A percentile compares a stretch with the other conserved stretches of the same genome.
Evolutionary conservation across 495 filamentous ascomycete species (phyloP).

Genomic region (Aspergillus nanangensis): DNA sequence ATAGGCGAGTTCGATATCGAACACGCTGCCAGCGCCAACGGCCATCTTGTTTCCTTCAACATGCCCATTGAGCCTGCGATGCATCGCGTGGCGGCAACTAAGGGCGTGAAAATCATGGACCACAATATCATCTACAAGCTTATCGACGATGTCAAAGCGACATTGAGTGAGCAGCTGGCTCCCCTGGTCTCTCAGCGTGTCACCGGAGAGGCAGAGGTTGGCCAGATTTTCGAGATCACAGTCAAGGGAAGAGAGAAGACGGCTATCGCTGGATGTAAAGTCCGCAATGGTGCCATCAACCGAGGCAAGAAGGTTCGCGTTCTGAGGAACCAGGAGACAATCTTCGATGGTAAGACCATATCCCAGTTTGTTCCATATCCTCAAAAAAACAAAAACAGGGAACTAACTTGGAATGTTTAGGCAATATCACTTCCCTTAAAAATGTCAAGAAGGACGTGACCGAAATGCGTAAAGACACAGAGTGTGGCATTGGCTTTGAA

Average conservation of each 20-base stretch:
- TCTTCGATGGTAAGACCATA: slow-evolving; percentile 73
- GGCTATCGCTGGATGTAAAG: slow-evolving; percentile 80
- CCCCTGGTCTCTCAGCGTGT: slow-evolving; percentile 62
- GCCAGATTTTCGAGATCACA: slow-evolving; percentile 78
- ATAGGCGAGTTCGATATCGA: slow-evolving; percentile 86
- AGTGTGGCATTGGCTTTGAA: slow-evolving; percentile 88
- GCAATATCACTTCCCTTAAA: slow-evolving; percentile 74
- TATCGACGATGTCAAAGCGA: slow-evolving; percentile 72
- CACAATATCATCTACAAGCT: slow-evolving; percentile 92
- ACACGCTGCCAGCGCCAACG: slow-evolving; percentile 68
- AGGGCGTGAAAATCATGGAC: slow-evolving; percentile 72
- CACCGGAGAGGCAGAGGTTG: slow-evolving; percentile 82
- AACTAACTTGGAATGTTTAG: slow-evolving; percentile 34
- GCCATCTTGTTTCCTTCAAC: slow-evolving; percentile 82
- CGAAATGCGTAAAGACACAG: slow-evolving; percentile 84
- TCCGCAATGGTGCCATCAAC: slow-evolving; percentile 72
- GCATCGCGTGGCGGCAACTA: slow-evolving; percentile 58
- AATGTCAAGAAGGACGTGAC: slow-evolving; percentile 85
- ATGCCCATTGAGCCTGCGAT: slow-evolving; percentile 65
- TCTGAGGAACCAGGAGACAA: slow-evolving; percentile 57
- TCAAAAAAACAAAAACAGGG: not conserved
- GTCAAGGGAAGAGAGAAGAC: slow-evolving; percentile 63
- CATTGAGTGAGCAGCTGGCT: slow-evolving; percentile 62
- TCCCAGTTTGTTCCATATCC: not conserved
- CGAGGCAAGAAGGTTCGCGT: slow-evolving; percentile 64